Conservation (phyloP, 768 basidiomycete species). For the Calocera viscosa region DNA sequence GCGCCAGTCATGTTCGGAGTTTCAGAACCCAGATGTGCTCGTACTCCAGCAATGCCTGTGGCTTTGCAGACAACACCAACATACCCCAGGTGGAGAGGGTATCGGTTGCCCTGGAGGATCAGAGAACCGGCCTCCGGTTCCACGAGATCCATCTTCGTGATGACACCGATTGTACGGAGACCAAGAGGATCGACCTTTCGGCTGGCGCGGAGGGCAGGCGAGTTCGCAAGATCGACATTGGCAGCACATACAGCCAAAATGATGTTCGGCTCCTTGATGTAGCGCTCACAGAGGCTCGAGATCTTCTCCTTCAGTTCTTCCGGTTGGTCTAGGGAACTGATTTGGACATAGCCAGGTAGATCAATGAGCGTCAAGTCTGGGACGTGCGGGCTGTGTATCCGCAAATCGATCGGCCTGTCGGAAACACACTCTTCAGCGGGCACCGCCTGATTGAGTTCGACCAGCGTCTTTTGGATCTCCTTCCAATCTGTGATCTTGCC, state of each 20-base stretch:
- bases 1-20: conserved; percentile 34
- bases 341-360: conserved; percentile 93
- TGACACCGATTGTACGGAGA: conserved; percentile 87
- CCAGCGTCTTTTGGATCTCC: conserved; percentile 83
- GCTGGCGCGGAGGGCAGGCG: conserved; percentile 86
- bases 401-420: conserved; percentile 88
- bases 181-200: conserved; percentile 90
- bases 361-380: conserved; percentile 97
- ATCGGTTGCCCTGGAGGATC: conserved; percentile 79
- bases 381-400: conserved; percentile 89
- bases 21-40: conserved; percentile 33
- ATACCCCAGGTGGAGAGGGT: conserved; percentile 95
- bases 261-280: conserved; percentile 99
- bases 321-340: conserved; percentile 89
- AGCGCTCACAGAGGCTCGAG: conserved; percentile 75
- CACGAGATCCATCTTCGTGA: conserved; percentile 99
- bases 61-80: conserved; percentile 91
- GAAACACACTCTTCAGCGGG: conserved; percentile 84
- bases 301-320: conserved; percentile 92
- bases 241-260: conserved; percentile 98
- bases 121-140: conserved; percentile 65
- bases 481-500: conserved; percentile 84
- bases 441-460: conserved; percentile 90
- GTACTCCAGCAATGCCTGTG: conserved; percentile 40
- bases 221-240: conserved; percentile 96